Evolutionary conservation across 2,329 filamentous ascomycete species (phyloP), one percentile per base, ranked within the genome.

Genomic region (Aspergillus caelatus): DNA sequence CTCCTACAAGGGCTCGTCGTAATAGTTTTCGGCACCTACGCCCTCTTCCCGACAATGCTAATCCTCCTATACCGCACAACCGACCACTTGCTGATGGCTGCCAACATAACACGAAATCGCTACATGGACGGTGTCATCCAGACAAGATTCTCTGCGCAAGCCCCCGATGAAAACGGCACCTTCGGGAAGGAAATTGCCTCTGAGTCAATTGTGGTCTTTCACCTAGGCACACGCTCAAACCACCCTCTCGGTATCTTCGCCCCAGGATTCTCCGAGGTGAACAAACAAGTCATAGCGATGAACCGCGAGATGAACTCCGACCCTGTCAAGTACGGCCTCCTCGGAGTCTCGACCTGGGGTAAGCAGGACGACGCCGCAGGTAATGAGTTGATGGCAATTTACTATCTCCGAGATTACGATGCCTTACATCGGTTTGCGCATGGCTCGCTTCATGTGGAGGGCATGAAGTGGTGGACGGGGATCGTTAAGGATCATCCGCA

Each of bases 361-460:
- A 72, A 71, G 56, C 66, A 69, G 41, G 75, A 77, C 26, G 70
- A 75, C 55, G 46, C 71, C 7, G 75, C 76, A 1, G 73, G 73
- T 26, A 76, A 75, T 58, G 77, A 80, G 48, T 26, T 70, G 19
- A 66, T 81, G 62, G 64, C 65, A 14, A 65, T 82, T 53, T 74
- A 74, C 63, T 84, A 83, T 69, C 81, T 83, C 70, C 74, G 76
- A 41, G 72, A 66, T 12, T 68, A 77, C 21, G 78, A 81, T 45
- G 74, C 76, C 21, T 65, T 84, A n/a, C 80, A 83, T 62, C 71
- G 69, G 6, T 84, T 79, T 64, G 81, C 82, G 4, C 78, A 82
- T 60, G 72, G 73, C 21, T 64, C 71, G 4, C 41, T 77, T 2
- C 82, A 84, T 62, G 74, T 75, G 26, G 72, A 77, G n/a, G 76